These are phyloP conservation scores for Neofusicoccum sp. DNA, from an alignment of 2,329 filamentous ascomycete species.

Conservation along the genomic window DNA sequence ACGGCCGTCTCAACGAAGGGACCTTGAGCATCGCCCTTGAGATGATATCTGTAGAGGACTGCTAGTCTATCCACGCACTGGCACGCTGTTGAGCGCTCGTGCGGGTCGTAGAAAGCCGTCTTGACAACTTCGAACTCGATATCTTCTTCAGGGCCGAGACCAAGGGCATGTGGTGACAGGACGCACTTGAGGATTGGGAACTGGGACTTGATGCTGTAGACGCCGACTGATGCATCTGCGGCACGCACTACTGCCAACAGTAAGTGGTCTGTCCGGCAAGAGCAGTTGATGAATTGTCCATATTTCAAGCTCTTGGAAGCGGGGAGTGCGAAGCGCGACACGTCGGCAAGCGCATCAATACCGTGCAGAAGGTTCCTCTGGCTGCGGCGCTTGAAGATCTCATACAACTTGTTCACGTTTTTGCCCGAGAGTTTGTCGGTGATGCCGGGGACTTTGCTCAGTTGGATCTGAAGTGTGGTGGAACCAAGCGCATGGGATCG, in stretches of 20 bases:
- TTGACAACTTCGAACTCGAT: constrained; percentile 6
- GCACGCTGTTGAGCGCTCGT: neutral
- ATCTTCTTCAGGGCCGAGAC: neutral
- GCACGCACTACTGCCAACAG: constrained; percentile 1
- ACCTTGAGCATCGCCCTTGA: neutral
- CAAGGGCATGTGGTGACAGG: neutral
- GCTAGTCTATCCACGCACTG: constrained; percentile 5
- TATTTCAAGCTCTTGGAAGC: neutral
- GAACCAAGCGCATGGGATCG: constrained; percentile 24
- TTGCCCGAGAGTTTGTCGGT: neutral
- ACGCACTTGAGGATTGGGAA: constrained; percentile 11
- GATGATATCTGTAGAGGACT: constrained; percentile 12
- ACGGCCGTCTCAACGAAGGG: constrained; percentile 6
- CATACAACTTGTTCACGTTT: neutral
- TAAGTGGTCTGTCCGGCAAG: constrained; percentile 1
- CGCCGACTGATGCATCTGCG: neutral
- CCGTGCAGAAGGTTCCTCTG: neutral
- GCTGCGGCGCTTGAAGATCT: neutral
- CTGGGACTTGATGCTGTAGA: constrained; percentile 7
- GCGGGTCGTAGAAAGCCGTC: constrained; percentile 6
- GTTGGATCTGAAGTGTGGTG: constrained; percentile 22
- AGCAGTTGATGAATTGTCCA: constrained; percentile 7
- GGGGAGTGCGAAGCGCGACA: neutral
- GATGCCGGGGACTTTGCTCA: constrained; percentile 21
- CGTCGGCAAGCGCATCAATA: neutral